Evolutionary conservation across 495 filamentous ascomycete species (phyloP).

Genomic region (Penicillium taxi): DNA sequence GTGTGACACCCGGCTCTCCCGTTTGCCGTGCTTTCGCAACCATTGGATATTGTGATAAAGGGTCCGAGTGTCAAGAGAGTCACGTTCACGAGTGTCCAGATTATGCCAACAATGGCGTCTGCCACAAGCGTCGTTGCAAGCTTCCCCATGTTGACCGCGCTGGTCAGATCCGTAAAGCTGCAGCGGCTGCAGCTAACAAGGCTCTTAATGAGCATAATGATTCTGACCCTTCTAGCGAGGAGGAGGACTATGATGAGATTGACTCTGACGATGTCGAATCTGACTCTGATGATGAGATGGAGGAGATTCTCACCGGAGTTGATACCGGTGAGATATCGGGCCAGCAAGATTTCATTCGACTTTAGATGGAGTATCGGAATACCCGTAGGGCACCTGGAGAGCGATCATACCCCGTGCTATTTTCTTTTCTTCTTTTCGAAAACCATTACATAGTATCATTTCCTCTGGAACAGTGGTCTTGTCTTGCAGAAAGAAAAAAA

Average conservation of each 20-base stretch:
- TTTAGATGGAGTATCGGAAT: constrained; percentile 29
- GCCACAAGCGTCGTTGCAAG: constrained; percentile 74
- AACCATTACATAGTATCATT: no score
- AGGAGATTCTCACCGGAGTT: constrained; percentile 35
- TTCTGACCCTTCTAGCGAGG: constrained; percentile 77
- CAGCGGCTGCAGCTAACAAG: constrained; percentile 30
- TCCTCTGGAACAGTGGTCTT: no score
- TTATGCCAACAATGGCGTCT: constrained; percentile 82
- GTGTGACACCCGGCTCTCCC: constrained; percentile 69
- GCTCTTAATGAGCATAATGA: constrained; percentile 49
- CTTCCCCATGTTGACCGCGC: constrained; percentile 86
- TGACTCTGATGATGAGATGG: constrained; percentile 66
- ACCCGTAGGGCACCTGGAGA: no score
- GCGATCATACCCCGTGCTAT: no score
- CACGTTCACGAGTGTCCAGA: constrained; percentile 91
- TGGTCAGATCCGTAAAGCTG: constrained; percentile 55
- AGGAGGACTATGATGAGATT: constrained; percentile 64
- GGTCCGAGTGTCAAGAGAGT: constrained; percentile 66
- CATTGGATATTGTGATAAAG: constrained; percentile 86
- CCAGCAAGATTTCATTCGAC: constrained; percentile 62
- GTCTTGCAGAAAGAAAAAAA: no score
- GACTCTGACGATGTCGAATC: constrained; percentile 86
- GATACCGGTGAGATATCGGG: constrained; percentile 48
- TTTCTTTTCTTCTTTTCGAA: no score
- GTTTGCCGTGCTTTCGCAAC: constrained; percentile 81